Base-by-base conservation (phyloP, 1,139 yeast species). In the Blastobotrys ciferrii region DNA sequence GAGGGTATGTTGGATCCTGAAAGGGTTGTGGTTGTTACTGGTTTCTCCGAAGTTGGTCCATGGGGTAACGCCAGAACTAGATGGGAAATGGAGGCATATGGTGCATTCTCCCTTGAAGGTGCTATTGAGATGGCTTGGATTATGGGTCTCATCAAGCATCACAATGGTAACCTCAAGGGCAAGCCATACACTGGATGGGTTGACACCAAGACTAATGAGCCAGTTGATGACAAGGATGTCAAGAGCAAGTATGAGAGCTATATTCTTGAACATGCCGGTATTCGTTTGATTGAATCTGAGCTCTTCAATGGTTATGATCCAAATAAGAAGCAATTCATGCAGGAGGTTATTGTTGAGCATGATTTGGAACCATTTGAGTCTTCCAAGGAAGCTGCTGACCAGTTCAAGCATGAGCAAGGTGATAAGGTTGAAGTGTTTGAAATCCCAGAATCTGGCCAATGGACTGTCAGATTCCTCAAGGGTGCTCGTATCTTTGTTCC, bases 81-180 rank as follows among this genome's bases (percentile, higher is more conserved):
- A 78, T 92, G 98, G 98, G 98, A 92, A 73, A 92, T 92, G 96
- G 98, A 92, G 75, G 87, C 97, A 49, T 60, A 72, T 53, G 98
- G 98, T 63, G 89, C 87, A 66, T 92, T 92, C 72, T 91, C 98
- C n/a, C 76, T 92, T 63, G 98, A 92, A 74, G 98, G 98, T 66
- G 86, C 96, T 65, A 86, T 92, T 67, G 98, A 92, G 76, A 91
- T 92, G 96, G 98, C 98, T 47, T 92, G 98, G 98, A 89, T 92
- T 61, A 92, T 92, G 98, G 98, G 98, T 59, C 79, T 86, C 68
- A 89, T 92, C 74, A 87, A 87, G 72, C 92, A 92, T 75, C 89
- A 84, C 69, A 88, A 87, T 59, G 98, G 97, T 73, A 81, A 82
- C 69, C 78, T 91, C 69, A 91, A 91, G 81, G 96, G 96, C 66